A percentile compares a stretch with the other conserved stretches of the same genome.
Evolutionary conservation across 768 basidiomycete species (phyloP).

Genomic region (Rhizopogon vesiculosus): DNA sequence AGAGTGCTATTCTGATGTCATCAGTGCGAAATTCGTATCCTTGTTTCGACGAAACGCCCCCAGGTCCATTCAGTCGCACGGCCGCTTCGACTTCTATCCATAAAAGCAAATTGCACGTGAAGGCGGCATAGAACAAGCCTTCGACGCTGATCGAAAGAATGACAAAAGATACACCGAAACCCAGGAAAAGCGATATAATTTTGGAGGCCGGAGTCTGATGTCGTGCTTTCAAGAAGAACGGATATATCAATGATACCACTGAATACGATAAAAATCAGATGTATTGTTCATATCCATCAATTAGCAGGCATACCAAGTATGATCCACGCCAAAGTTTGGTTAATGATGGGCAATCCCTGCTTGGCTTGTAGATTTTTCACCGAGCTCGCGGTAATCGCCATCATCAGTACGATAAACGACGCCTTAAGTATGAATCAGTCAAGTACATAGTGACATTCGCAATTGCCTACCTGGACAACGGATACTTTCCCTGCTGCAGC

Average conservation of each 20-base stretch:
- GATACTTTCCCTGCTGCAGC: slow-evolving; percentile 3
- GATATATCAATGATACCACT: slow-evolving; percentile 49
- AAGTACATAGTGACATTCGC: neutral
- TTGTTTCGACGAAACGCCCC: slow-evolving; percentile 3
- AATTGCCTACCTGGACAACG: slow-evolving; percentile 19
- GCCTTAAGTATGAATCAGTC: slow-evolving; percentile 26
- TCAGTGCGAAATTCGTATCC: slow-evolving; percentile 48
- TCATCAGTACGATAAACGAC: slow-evolving; percentile 38
- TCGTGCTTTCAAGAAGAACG: slow-evolving; percentile 36
- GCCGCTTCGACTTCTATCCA: slow-evolving; percentile 67
- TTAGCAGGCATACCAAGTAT: slow-evolving; percentile 45
- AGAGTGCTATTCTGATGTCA: slow-evolving; percentile 69
- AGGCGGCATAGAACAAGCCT: slow-evolving; percentile 74
- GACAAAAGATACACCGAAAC: slow-evolving; percentile 71
- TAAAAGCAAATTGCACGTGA: slow-evolving; percentile 51
- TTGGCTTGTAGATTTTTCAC: slow-evolving; percentile 59
- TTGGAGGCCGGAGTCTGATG: slow-evolving; percentile 42
- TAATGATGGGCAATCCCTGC: slow-evolving; percentile 54
- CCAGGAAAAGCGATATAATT: slow-evolving; percentile 60
- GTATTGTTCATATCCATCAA: neutral
- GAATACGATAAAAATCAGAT: neutral
- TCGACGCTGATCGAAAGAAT: slow-evolving; percentile 83
- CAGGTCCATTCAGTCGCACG: slow-evolving; percentile 7
- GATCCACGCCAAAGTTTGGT: slow-evolving; percentile 63
- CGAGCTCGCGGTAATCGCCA: slow-evolving; percentile 55